These are phyloP conservation scores for Cryptosporidium canis DNA, from an alignment of 169 alveolate genomes.

Conservation along the genomic window DNA sequence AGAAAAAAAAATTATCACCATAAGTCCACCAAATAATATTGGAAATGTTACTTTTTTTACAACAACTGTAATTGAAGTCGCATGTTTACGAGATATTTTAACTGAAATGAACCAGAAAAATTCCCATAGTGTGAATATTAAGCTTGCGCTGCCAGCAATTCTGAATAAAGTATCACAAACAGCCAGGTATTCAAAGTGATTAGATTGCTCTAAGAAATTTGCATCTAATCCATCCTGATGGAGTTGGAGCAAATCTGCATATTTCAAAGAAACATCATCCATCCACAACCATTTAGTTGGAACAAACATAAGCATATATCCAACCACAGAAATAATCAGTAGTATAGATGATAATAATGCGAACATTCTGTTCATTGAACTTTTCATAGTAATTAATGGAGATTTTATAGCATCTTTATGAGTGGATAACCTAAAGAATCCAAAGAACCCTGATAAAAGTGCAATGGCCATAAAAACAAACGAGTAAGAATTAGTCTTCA, in stretches of 20 bases:
- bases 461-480: slow-evolving; percentile 24
- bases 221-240: neutral
- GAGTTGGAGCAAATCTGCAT: neutral
- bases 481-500: slow-evolving; percentile 44
- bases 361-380: slow-evolving; percentile 25
- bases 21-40: neutral
- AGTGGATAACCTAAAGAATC: slow-evolving; percentile 20
- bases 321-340: neutral
- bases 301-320: slow-evolving; percentile 9
- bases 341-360: slow-evolving; percentile 40
- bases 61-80: slow-evolving; percentile 55
- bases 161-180: slow-evolving; percentile 12
- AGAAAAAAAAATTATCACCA: neutral
- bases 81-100: slow-evolving; percentile 53
- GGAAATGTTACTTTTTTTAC: slow-evolving; percentile 60
- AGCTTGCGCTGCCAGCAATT: slow-evolving; percentile 20
- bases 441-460: neutral
- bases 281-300: slow-evolving; percentile 53
- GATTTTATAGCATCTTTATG: slow-evolving; percentile 42
- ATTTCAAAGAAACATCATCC: neutral
- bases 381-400: slow-evolving; percentile 29
- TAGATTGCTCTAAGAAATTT: neutral
- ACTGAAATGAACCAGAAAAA: slow-evolving; percentile 45
- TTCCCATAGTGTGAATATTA: slow-evolving; percentile 39
- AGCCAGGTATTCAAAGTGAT: slow-evolving; percentile 5